A percentile compares a stretch with the other conserved stretches of the same genome.
phyloP scores from a whole-genome alignment of 31 red algal species.

The Bonnemaisonia californica region DNA sequence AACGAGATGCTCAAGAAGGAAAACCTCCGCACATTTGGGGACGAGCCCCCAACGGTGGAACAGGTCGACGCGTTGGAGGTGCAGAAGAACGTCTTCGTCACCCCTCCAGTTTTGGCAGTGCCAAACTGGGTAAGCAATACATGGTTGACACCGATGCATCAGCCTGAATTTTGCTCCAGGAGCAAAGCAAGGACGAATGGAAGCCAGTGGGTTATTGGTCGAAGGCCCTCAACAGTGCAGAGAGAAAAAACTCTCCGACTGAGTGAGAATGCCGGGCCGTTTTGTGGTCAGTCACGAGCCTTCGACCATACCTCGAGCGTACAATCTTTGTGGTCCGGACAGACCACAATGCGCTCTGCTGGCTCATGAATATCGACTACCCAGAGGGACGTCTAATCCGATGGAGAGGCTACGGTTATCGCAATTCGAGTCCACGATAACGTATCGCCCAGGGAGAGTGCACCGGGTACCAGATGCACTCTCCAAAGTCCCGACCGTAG shows the following conservation, averaged over 20 bases:
- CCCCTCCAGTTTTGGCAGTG: conserved; percentile 14
- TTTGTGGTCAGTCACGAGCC: conserved; percentile 24
- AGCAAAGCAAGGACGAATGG: conserved; percentile 2
- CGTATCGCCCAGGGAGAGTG: neutral
- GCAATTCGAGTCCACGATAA: conserved; percentile 24
- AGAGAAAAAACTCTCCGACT: conserved; percentile 25
- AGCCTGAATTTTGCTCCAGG: conserved; percentile 1
- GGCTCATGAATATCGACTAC: neutral
- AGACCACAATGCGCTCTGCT: conserved; percentile 23
- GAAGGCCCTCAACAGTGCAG: conserved; percentile 16
- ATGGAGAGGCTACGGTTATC: conserved; percentile 29
- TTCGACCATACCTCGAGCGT: conserved; percentile 23
- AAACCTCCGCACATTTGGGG: neutral
- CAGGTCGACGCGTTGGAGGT: conserved; percentile 3
- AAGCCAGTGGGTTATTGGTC: conserved; percentile 29
- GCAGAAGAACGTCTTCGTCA: neutral
- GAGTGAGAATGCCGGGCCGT: conserved; percentile 31
- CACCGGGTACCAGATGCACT: neutral
- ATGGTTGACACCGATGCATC: conserved; percentile 26
- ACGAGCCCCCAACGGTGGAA: neutral
- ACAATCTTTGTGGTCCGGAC: conserved; percentile 19
- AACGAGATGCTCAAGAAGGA: neutral
- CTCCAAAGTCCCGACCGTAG: too few species aligned
- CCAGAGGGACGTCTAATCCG: conserved; percentile 6
- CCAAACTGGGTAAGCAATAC: neutral